phyloP scores from a whole-genome alignment of 2,329 filamentous ascomycete species.

The Arthrobotrys musiformis region DNA sequence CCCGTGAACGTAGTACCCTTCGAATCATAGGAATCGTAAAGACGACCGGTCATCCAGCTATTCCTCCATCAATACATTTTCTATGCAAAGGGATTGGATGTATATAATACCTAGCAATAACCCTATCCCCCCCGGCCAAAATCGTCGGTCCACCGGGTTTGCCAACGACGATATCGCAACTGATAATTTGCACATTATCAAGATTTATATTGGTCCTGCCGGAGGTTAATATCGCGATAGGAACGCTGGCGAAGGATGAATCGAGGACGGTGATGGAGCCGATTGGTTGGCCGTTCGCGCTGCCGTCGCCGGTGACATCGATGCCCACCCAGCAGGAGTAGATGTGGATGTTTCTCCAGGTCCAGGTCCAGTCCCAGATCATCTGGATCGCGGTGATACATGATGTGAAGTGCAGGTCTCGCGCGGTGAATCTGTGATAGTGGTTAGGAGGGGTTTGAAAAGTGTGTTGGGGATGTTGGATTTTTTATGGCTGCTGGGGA shows the following conservation, averaged over 20 bases:
- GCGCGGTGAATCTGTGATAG: slow-evolving; percentile 66
- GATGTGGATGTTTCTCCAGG: slow-evolving; percentile 67
- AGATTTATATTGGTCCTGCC: slow-evolving; percentile 70
- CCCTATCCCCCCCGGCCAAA: slow-evolving; percentile 74
- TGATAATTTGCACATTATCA: slow-evolving; percentile 67
- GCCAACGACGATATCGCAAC: slow-evolving; percentile 67
- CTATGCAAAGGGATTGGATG: neutral
- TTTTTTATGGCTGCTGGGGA: slow-evolving; percentile 60
- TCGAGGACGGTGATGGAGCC: slow-evolving; percentile 86
- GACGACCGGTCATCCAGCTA: slow-evolving; percentile 76
- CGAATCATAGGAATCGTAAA: slow-evolving; percentile 75
- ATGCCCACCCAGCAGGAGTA: slow-evolving; percentile 69
- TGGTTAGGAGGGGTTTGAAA: too few relatives aligned
- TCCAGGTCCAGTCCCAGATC: slow-evolving; percentile 72
- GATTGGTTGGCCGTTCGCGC: slow-evolving; percentile 64
- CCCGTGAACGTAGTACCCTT: slow-evolving; percentile 73
- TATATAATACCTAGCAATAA: slow-evolving; percentile 64
- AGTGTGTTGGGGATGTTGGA: slow-evolving; percentile 81
- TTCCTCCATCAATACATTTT: neutral
- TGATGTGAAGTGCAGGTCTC: slow-evolving; percentile 68
- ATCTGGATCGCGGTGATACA: slow-evolving; percentile 69
- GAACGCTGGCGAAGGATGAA: slow-evolving; percentile 79
- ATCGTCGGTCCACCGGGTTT: slow-evolving; percentile 69
- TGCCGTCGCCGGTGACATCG: slow-evolving; percentile 67
- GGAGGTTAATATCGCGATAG: slow-evolving; percentile 78